Percentiles rank a stretch among this genome's conserved stretches.
These are phyloP conservation scores for Nicotiana paniculata DNA, from an alignment of 257 asterid genomes.

Conservation along the genomic window DNA sequence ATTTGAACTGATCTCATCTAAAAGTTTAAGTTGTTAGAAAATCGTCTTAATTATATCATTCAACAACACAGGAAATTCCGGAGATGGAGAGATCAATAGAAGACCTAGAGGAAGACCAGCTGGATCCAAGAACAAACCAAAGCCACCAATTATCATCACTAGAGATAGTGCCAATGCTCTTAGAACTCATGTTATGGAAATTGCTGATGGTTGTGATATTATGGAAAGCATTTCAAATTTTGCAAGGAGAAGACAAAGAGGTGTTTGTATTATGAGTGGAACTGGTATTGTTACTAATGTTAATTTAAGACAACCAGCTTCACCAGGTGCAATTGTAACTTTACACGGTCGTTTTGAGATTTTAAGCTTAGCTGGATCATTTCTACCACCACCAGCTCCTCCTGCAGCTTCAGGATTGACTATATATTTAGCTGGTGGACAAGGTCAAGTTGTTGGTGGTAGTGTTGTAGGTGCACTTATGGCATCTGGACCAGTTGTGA, in stretches of 20 bases:
- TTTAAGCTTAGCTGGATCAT: slow-evolving; percentile 66
- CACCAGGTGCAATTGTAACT: slow-evolving; percentile 72
- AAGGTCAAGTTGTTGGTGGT: slow-evolving; percentile 95
- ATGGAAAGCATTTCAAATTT: slow-evolving; percentile 67
- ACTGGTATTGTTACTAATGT: slow-evolving; percentile 75
- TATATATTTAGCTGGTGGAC: slow-evolving; percentile 78
- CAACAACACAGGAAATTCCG: not conserved
- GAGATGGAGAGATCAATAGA: slow-evolving; percentile 45
- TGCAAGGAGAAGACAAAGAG: slow-evolving; percentile 75
- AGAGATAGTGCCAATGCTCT: slow-evolving; percentile 92
- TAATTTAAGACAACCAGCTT: slow-evolving; percentile 71
- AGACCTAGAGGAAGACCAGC: slow-evolving; percentile 83
- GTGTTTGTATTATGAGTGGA: slow-evolving; percentile 87
- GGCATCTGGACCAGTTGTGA: slow-evolving; percentile 77
- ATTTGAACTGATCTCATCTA: not conserved
- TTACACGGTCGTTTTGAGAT: slow-evolving; percentile 86
- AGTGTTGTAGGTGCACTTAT: slow-evolving; percentile 76
- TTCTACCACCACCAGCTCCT: slow-evolving; percentile 92
- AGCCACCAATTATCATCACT: slow-evolving; percentile 83
- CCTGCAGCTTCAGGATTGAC: slow-evolving; percentile 67
- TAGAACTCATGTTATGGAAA: slow-evolving; percentile 88
- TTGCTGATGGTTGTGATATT: slow-evolving; percentile 76
- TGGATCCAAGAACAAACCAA: slow-evolving; percentile 85
- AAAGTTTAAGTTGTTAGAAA: not conserved
- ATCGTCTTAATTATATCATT: not conserved